phyloP scores from a whole-genome alignment of 2,329 filamentous ascomycete species.

The Fusarium robinianum region DNA sequence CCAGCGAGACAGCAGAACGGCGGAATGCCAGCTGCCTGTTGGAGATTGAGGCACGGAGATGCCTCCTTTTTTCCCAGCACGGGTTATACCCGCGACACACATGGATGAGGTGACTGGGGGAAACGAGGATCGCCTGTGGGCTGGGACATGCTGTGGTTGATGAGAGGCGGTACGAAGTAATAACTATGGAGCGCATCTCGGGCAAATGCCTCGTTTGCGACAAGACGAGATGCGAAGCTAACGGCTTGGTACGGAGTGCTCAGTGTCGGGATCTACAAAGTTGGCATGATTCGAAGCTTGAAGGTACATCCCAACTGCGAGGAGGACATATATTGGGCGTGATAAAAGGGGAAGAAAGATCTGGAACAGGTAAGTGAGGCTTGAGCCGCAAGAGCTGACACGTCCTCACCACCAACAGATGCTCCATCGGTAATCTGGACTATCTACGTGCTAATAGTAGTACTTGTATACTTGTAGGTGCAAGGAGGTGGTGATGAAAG shows the following conservation, averaged over 20 bases:
- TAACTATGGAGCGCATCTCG: constrained; percentile 14
- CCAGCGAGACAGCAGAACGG: background rate
- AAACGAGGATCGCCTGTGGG: constrained; percentile 32
- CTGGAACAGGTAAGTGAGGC: constrained; percentile 25
- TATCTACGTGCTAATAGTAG: no score
- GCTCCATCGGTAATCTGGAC: no score
- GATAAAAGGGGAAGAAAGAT: constrained; percentile 14
- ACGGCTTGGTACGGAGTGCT: background rate
- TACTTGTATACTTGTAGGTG: no score
- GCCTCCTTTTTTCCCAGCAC: constrained; percentile 36
- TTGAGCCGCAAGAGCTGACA: constrained; percentile 20
- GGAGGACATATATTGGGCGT: constrained; percentile 20
- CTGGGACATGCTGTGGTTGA: constrained; percentile 23
- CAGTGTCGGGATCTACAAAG: no score
- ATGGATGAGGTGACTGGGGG: constrained; percentile 22
- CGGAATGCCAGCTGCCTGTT: constrained; percentile 6
- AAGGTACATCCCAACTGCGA: no score
- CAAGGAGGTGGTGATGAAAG: no score
- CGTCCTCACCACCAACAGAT: constrained; percentile 14
- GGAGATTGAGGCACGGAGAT: constrained; percentile 17
- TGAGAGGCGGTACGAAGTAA: no score
- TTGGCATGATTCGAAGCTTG: no score
- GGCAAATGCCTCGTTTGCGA: constrained; percentile 16
- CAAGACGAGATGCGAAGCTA: constrained; percentile 9
- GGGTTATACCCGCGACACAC: constrained; percentile 27